These are phyloP conservation scores for Cryptosporidium canis DNA, from an alignment of 169 alveolate species.

Conservation along the genomic window DNA sequence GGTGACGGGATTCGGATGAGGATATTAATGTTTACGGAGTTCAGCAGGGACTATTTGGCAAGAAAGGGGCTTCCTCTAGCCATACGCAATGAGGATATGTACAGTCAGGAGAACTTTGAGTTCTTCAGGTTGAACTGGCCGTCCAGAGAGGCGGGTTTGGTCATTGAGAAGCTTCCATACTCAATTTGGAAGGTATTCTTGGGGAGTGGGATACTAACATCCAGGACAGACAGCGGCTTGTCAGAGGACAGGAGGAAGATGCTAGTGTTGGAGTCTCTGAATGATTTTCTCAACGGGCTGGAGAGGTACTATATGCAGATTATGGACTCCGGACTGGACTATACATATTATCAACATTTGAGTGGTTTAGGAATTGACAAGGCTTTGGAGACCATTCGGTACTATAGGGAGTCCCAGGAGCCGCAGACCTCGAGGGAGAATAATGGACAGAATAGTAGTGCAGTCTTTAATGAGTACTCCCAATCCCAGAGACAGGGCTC, in stretches of 20 bases:
- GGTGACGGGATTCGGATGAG: conserved; percentile 1
- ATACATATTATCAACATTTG: background rate
- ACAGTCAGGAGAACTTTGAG: conserved; percentile 21
- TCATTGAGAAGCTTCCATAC: conserved; percentile 10
- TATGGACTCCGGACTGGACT: background rate
- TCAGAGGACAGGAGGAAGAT: background rate
- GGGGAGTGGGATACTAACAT: background rate
- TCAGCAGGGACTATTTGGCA: conserved; percentile 32
- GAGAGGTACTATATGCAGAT: conserved; percentile 12
- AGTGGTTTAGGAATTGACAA: background rate
- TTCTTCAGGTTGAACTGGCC: conserved; percentile 29
- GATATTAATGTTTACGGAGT: conserved; percentile 20
- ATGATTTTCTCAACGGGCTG: conserved; percentile 24
- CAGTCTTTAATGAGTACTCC: background rate
- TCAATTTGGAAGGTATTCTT: conserved; percentile 31
- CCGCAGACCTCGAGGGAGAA: background rate
- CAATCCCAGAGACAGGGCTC: background rate
- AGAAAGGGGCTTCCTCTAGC: conserved; percentile 2
- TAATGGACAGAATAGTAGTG: too few species aligned
- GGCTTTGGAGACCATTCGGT: background rate
- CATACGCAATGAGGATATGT: background rate
- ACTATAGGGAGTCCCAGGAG: conserved; percentile 5
- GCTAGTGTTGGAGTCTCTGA: conserved; percentile 21
- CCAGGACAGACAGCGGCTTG: background rate
- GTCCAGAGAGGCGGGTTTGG: background rate